phyloP scores from a whole-genome alignment of 1,139 yeast species.

The Groenewaldozyma sp. region DNA sequence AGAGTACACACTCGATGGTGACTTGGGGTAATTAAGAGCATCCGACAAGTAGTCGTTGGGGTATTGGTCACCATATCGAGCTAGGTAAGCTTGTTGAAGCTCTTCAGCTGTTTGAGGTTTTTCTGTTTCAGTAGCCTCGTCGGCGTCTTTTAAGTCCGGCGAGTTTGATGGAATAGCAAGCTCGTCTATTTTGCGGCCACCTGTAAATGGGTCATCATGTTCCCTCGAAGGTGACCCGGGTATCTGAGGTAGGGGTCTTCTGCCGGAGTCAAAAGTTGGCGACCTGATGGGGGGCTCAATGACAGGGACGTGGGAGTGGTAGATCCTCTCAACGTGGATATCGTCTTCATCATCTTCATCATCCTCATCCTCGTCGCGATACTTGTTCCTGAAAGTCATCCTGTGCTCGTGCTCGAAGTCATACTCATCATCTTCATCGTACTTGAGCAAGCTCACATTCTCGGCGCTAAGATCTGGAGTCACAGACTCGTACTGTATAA shows the following conservation, averaged over 20 bases:
- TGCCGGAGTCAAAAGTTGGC: slow-evolving; percentile 2
- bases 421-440: slow-evolving; percentile 16
- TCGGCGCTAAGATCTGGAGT: slow-evolving; percentile 33
- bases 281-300: slow-evolving; percentile 16
- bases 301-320: slow-evolving; percentile 14
- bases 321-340: slow-evolving; percentile 12
- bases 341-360: slow-evolving; percentile 14
- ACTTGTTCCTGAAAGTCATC: slow-evolving; percentile 12
- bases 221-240: slow-evolving; percentile 6
- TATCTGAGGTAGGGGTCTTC: slow-evolving; percentile 20
- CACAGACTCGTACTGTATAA: slow-evolving; percentile 35
- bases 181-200: background rate
- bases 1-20: slow-evolving; percentile 13
- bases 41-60: slow-evolving; percentile 7
- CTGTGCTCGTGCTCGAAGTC: slow-evolving; percentile 16
- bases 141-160: slow-evolving; percentile 2
- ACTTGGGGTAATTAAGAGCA: slow-evolving; percentile 7
- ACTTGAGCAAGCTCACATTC: slow-evolving; percentile 11
- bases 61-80: background rate
- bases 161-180: background rate
- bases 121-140: background rate
- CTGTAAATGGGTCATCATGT: background rate
- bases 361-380: slow-evolving; percentile 18
- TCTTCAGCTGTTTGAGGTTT: background rate
- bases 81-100: background rate